Base-by-base conservation (phyloP, 2,329 filamentous ascomycete genomes). In the Pseudogymnoascus sp. region DNA sequence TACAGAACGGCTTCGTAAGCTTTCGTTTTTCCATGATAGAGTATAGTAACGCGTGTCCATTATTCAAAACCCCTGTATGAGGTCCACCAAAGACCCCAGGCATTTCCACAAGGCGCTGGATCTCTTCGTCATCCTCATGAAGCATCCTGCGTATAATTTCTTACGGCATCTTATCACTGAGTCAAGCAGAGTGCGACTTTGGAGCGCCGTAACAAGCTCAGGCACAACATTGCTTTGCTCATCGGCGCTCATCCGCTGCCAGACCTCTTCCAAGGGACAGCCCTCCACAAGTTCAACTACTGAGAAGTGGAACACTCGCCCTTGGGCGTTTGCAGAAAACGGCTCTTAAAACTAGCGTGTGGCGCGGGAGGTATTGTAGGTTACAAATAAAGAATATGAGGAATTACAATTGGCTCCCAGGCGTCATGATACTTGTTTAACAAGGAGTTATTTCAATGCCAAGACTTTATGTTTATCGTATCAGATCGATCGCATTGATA, bases 181-280 rank as follows among this genome's bases (percentile, higher is more conserved):
- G 15, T 37, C 36, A 11, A 60, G 62, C 38, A 60, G 57, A 47
- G 22, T 64, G 61, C 20, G 62, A 50, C 47, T 62, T 50, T 38
- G 20, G 47, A 64, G 57, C 18, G 62, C 62, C 47, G 50, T 43
- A 59, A 61, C 50, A 25, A 62, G 50, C 53, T 61, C 62, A 43
- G 59, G 11, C 33, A 62, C 61, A 62, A 61, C 61, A 62, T 36
- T 61, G 28, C 14, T 58, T 60, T 62, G 58, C 47, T 64, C 62
- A 36, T 59, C 38, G 35, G 50, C 53, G 47, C 62, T 62, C 58
- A 64, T 61, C 53, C 53, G 36, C 47, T 62, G 57, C 62, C 61
- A 64, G n/a, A 58, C 61, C 53, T 64, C 58, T 53, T 64, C 62
- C 47, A 64, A 61, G 53, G 61, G 58, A 38, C 58, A 53, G 36